A percentile compares a stretch with the other conserved stretches of the same genome.
phyloP scores from a whole-genome alignment of 768 basidiomycete genomes.

The Boletellus ananiceps region DNA sequence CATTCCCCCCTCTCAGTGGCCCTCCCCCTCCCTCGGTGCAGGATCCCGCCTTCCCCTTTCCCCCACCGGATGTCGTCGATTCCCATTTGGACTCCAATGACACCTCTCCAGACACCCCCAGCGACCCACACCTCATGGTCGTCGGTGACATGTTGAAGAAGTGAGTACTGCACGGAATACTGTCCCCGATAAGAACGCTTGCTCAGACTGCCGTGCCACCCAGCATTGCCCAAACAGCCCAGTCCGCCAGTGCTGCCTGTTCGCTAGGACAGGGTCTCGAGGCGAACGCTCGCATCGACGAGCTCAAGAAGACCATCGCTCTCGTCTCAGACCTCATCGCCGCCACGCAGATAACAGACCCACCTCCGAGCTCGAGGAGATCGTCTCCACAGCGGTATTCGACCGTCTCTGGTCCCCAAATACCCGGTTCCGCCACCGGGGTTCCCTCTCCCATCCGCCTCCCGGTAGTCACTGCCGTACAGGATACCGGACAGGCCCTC shows the following conservation, averaged over 20 bases:
- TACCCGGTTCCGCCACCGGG: slow-evolving; percentile 41
- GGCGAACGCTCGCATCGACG: slow-evolving; percentile 48
- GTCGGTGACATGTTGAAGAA: slow-evolving; percentile 49
- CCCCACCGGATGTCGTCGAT: slow-evolving; percentile 24
- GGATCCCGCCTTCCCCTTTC: slow-evolving; percentile 24
- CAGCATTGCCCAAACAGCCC: slow-evolving; percentile 60
- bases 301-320: slow-evolving; percentile 51
- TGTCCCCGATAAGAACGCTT: not conserved
- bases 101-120: slow-evolving; percentile 29
- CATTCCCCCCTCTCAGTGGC: slow-evolving; percentile 22
- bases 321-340: slow-evolving; percentile 54
- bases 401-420: slow-evolving; percentile 11
- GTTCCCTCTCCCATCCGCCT: slow-evolving; percentile 19
- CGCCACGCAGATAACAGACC: slow-evolving; percentile 35
- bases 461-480: slow-evolving; percentile 13
- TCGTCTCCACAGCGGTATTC: slow-evolving; percentile 25
- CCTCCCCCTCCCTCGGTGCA: slow-evolving; percentile 6
- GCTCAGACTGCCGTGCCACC: slow-evolving; percentile 20
- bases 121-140: slow-evolving; percentile 46
- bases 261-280: slow-evolving; percentile 42
- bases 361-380: slow-evolving; percentile 30
- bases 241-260: slow-evolving; percentile 51
- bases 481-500: slow-evolving; percentile 25
- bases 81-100: slow-evolving; percentile 11
- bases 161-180: slow-evolving; percentile 36